Conservation (phyloP, 441 rosid genomes). For the Croton setiger region DNA sequence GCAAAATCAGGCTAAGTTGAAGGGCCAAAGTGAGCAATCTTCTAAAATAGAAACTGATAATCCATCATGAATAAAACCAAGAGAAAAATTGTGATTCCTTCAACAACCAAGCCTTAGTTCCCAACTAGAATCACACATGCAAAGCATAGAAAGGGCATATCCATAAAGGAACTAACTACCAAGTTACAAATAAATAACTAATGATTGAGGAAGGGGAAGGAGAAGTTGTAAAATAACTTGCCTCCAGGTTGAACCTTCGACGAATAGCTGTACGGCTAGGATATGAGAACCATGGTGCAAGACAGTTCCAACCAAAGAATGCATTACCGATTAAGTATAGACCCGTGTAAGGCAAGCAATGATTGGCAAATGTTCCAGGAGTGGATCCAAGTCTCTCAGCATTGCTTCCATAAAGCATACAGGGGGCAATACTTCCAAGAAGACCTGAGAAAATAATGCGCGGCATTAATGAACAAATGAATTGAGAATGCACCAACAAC, state of each 20-base stretch:
- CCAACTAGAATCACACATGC: neutral
- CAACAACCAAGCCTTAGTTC: neutral
- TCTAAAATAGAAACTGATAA: neutral
- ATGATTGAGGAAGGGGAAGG: neutral
- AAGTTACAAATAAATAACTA: neutral
- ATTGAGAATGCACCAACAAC: neutral
- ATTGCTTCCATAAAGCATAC: constrained; percentile 88
- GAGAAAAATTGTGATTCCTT: neutral
- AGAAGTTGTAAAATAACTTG: constrained; percentile 26
- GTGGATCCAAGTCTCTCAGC: constrained; percentile 86
- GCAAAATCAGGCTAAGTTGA: no score
- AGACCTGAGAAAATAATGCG: constrained; percentile 58
- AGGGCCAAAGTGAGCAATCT: neutral
- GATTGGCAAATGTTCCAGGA: constrained; percentile 74
- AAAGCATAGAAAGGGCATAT: neutral
- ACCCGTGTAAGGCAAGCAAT: constrained; percentile 72
- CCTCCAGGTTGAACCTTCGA: constrained; percentile 88
- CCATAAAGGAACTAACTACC: neutral
- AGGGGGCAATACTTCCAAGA: constrained; percentile 87
- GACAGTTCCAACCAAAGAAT: constrained; percentile 69
- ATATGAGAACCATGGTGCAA: constrained; percentile 91
- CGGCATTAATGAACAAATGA: neutral
- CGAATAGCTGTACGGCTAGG: constrained; percentile 80
- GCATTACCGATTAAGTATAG: constrained; percentile 65
- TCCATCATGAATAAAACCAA: neutral